These are phyloP conservation scores for Metschnikowia santaceciliae DNA, from an alignment of 805 yeast species.

Conservation along the genomic window DNA sequence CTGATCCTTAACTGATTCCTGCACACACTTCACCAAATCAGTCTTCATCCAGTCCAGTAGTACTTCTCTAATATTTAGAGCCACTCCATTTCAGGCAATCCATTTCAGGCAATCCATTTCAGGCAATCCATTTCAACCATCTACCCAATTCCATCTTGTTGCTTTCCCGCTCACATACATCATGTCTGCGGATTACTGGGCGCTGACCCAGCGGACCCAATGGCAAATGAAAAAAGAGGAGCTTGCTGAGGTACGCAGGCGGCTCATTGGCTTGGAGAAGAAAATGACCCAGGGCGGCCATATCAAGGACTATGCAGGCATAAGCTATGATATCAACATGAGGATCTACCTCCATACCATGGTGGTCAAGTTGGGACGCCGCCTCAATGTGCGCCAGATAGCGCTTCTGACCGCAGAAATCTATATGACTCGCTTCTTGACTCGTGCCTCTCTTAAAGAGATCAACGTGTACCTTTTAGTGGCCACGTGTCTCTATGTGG, in stretches of 20 bases:
- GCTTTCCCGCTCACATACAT: no score
- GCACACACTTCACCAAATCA: no score
- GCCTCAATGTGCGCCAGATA: conserved; percentile 73
- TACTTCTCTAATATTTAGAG: no score
- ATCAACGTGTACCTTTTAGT: conserved; percentile 76
- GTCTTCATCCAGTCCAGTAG: no score
- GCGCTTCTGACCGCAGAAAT: conserved; percentile 88
- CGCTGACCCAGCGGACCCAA: conserved; percentile 69
- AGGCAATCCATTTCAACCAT: no score
- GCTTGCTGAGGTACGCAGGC: conserved; percentile 45
- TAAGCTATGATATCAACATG: conserved; percentile 55
- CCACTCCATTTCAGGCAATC: no score
- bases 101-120: no score
- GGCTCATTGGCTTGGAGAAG: conserved; percentile 35
- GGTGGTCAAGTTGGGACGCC: conserved; percentile 71
- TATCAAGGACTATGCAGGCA: conserved; percentile 41
- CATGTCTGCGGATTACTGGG: conserved; percentile 88
- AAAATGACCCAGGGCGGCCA: conserved; percentile 43
- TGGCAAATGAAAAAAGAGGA: conserved; percentile 79
- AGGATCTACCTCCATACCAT: conserved; percentile 76
- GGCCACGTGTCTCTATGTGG: conserved; percentile 81
- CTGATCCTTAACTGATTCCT: no score
- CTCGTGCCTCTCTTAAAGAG: conserved; percentile 71
- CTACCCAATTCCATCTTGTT: no score
- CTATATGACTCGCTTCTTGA: conserved; percentile 72